These are phyloP conservation scores for Craspedostauros australis DNA, from an alignment of 108 stramenopile genomes.

Conservation along the genomic window DNA sequence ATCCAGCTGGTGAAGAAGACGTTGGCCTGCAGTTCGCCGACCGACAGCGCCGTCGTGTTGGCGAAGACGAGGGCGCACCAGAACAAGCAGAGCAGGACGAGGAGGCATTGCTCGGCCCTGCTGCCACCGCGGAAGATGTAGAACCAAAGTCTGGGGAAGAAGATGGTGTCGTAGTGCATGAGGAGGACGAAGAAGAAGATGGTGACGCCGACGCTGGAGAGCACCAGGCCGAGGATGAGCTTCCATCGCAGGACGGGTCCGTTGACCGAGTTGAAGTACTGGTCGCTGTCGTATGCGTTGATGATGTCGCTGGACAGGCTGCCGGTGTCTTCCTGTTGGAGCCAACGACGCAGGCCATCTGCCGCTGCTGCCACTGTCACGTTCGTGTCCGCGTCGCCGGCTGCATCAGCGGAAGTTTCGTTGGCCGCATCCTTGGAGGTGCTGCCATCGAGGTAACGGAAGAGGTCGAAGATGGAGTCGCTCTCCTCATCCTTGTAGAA, in stretches of 20 bases:
- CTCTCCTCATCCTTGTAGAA: slow-evolving; percentile 21
- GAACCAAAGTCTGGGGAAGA: slow-evolving; percentile 35
- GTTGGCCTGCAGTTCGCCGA: slow-evolving; percentile 63
- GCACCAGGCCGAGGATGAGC: slow-evolving; percentile 25
- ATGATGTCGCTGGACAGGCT: background rate
- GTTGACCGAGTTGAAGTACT: slow-evolving; percentile 7
- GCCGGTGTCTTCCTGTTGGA: background rate
- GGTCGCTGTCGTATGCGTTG: too few species aligned
- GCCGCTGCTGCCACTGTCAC: background rate
- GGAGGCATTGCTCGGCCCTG: slow-evolving; percentile 22
- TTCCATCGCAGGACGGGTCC: slow-evolving; percentile 39
- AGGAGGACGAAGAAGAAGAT: slow-evolving; percentile 22
- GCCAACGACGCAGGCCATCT: too few species aligned
- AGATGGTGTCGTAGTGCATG: slow-evolving; percentile 48
- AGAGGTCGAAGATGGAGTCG: background rate
- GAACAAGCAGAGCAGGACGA: slow-evolving; percentile 22
- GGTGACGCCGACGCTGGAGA: slow-evolving; percentile 10
- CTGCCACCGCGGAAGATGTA: slow-evolving; percentile 42
- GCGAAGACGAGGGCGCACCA: slow-evolving; percentile 33
- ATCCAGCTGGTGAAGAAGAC: slow-evolving; percentile 73
- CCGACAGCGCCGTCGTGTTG: slow-evolving; percentile 43
- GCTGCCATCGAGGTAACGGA: background rate
- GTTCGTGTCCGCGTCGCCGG: background rate
- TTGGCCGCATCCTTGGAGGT: background rate
- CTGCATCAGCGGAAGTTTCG: too few species aligned